Evolutionary conservation across 441 rosid species (phyloP).

Genomic region (Populus trichocarpa): DNA sequence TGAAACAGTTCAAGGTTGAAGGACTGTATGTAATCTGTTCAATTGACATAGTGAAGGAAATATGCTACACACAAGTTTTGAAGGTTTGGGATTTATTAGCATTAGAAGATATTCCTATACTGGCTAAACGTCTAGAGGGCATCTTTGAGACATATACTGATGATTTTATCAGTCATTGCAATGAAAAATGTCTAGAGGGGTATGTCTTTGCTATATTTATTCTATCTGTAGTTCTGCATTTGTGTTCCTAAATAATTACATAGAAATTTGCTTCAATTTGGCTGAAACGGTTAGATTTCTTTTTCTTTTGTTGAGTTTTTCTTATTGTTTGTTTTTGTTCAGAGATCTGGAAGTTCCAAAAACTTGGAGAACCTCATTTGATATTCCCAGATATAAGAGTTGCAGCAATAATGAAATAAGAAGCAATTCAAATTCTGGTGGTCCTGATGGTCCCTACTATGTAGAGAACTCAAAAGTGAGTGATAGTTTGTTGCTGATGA

Average conservation of each 20-base stretch:
- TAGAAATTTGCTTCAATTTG: background rate
- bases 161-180: constrained; percentile 39
- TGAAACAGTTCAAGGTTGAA: constrained; percentile 38
- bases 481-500: constrained; percentile 51
- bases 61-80: constrained; percentile 29
- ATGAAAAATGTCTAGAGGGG: constrained; percentile 45
- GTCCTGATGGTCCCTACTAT: constrained; percentile 12
- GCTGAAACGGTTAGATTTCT: background rate
- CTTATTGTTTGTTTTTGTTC: background rate
- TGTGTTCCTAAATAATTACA: background rate
- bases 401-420: constrained; percentile 6
- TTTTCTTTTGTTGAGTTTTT: background rate
- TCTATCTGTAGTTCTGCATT: background rate
- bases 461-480: constrained; percentile 40
- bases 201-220: constrained; percentile 15
- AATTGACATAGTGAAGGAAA: constrained; percentile 35
- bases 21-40: constrained; percentile 29
- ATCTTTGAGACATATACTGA: constrained; percentile 31
- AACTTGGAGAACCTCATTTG: constrained; percentile 32
- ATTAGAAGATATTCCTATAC: constrained; percentile 17
- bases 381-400: constrained; percentile 25
- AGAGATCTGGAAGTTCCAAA: constrained; percentile 48
- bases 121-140: constrained; percentile 31
- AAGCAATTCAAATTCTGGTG: background rate
- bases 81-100: constrained; percentile 51